Evolutionary conservation across 352 stramenopile species (phyloP).

Genomic region (Pythium aquatile): DNA sequence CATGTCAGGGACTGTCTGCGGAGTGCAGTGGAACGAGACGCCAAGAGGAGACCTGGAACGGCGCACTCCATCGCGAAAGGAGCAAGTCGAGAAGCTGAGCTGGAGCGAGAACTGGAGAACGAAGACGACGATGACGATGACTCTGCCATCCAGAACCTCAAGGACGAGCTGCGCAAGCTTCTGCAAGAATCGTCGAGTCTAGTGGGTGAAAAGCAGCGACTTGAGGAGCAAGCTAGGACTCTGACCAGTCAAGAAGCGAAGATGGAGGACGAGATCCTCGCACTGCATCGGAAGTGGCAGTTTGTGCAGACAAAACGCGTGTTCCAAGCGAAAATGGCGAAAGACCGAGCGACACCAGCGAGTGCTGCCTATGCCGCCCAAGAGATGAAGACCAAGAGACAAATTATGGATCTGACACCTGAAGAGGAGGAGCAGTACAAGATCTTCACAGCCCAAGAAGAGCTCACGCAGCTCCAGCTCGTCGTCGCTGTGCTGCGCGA

Average conservation of each 20-base stretch:
- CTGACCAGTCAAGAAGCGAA: constrained; percentile 31
- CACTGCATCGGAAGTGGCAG: constrained; percentile 38
- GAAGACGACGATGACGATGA: constrained; percentile 13
- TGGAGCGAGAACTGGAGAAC: constrained; percentile 14
- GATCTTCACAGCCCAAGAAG: constrained; percentile 50
- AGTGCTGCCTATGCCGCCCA: constrained; percentile 15
- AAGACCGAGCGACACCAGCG: not conserved
- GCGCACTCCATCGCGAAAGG: not conserved
- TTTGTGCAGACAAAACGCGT: constrained; percentile 45
- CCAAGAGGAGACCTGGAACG: constrained; percentile 1
- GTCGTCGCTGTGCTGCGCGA: constrained; percentile 42
- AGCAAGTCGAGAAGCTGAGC: not conserved
- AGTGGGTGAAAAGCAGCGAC: constrained; percentile 33
- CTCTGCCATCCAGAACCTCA: constrained; percentile 17
- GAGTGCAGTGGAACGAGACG: constrained; percentile 7
- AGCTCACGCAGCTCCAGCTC: constrained; percentile 62
- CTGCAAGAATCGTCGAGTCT: constrained; percentile 35
- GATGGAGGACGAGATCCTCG: constrained; percentile 35
- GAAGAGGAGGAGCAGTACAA: constrained; percentile 62
- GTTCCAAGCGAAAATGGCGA: constrained; percentile 50
- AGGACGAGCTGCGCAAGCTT: constrained; percentile 45
- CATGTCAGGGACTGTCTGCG: constrained; percentile 50
- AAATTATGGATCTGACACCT: constrained; percentile 38
- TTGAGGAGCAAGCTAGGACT: constrained; percentile 28
- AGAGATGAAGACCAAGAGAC: constrained; percentile 43